Base-by-base conservation (phyloP, 176 grass and related monocot genomes). In the Zoysia pacifica region DNA sequence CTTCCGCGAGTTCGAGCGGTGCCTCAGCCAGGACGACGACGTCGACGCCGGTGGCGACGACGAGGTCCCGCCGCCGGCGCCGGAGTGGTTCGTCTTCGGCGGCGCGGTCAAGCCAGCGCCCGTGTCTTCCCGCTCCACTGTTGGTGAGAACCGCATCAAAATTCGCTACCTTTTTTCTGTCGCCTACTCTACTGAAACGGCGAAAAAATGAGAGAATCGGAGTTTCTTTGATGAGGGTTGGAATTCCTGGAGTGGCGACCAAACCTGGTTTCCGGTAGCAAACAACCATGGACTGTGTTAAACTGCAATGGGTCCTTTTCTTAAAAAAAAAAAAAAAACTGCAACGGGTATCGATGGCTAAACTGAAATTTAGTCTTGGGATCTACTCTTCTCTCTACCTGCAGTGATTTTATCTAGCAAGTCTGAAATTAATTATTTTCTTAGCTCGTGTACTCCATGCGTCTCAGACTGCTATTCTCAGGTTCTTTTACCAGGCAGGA, bases 1-100 rank as follows among this genome's bases (percentile, higher is more conserved):
- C 37, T 94, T 94, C 83, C 82, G 73, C 82, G 80, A 93, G 71
- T 93, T 93, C 88, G 81, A 78, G 72, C 79, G 69, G 49, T 65
- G 61, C 45, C 72, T 73, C 1, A 13, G 16, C 74, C 79, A 90
- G 48, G 74, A 75, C 28, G 28, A 28, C 28, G 84, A 84, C 50
- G 66, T 15, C 53, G 67, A 46, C 3, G 73, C 11, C 54, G 43
- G 1, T 44, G 60, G 0, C 44, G 83, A 44, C 28, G 79, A 73
- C 59, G 65, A 77, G 82, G 60, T 85, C 1, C 50, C 75, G 11
- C 83, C 76, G 56, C 41, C 38, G 38, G 28, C 28, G 28, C 28
- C 28, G 28, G 28, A 28, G 28, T 28, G 28, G 28, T 28, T 28
- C 28, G 28, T 28, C 28, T 28, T 28, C 28, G 28, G 28, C 28